These are phyloP conservation scores for Pythium rishiriense DNA, from an alignment of 352 stramenopile species.

Conservation along the genomic window DNA sequence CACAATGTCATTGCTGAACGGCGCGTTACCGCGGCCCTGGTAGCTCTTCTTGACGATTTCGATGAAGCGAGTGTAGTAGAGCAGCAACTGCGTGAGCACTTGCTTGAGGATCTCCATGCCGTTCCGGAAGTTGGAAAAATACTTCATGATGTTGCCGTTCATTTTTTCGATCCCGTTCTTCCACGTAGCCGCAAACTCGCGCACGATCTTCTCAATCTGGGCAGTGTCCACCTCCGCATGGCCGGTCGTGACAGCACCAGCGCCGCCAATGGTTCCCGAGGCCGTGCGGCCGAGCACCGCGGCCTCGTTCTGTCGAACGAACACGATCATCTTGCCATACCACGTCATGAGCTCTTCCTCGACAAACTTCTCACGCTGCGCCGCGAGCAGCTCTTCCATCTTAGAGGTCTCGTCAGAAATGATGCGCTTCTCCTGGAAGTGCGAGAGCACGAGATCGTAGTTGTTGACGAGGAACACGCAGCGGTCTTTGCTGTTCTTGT, in stretches of 20 bases:
- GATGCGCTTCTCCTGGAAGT: conserved; percentile 95
- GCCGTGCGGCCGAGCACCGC: conserved; percentile 55
- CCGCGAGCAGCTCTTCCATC: conserved; percentile 93
- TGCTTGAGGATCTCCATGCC: conserved; percentile 99
- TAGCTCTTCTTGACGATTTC: conserved; percentile 95
- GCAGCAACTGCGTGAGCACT: conserved; percentile 96
- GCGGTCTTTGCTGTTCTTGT: conserved; percentile 92
- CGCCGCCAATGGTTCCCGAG: conserved; percentile 24
- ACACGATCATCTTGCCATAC: conserved; percentile 97
- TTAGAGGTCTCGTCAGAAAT: conserved; percentile 93
- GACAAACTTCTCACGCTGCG: conserved; percentile 96
- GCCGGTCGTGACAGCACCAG: conserved; percentile 5
- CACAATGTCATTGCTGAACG: conserved; percentile 94
- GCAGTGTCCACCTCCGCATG: conserved; percentile 78
- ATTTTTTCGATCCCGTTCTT: conserved; percentile 96
- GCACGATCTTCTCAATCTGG: conserved; percentile 93
- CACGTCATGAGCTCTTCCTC: conserved; percentile 94
- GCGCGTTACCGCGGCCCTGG: conserved; percentile 37
- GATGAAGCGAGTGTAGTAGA: conserved; percentile 99
- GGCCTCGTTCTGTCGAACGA: conserved; percentile 95
- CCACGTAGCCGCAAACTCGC: conserved; percentile 96
- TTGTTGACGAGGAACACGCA: conserved; percentile 99
- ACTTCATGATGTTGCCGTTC: conserved; percentile 97
- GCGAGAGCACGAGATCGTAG: conserved; percentile 94
- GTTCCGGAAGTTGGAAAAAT: conserved; percentile 98